Evolutionary conservation across 257 asterid species (phyloP).

Genomic region (Salvia hispanica): DNA sequence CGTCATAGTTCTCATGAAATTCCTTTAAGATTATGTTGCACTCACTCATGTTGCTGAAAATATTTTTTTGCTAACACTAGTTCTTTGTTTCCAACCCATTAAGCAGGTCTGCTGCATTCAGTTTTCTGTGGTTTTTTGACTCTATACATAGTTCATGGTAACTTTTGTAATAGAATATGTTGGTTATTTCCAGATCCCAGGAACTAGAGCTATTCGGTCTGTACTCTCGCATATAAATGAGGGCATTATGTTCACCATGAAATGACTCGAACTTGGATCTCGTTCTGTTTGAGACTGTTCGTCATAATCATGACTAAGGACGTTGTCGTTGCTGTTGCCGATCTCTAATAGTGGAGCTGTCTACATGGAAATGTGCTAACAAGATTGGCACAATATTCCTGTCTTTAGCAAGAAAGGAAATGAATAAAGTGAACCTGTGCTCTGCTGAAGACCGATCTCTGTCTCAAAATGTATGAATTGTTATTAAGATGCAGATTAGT

Average conservation of each 20-base stretch:
- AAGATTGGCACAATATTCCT: neutral
- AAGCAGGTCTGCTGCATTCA: too few species aligned
- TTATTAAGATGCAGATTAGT: constrained; percentile 9
- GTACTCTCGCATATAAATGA: constrained; percentile 30
- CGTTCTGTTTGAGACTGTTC: constrained; percentile 27
- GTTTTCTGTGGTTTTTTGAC: constrained; percentile 3
- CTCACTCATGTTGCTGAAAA: neutral
- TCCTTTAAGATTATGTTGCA: neutral
- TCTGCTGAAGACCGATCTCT: neutral
- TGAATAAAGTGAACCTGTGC: constrained; percentile 15
- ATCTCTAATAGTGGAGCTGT: constrained; percentile 11
- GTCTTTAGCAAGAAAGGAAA: neutral
- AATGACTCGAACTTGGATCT: constrained; percentile 36
- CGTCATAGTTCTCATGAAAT: neutral
- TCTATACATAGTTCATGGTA: neutral
- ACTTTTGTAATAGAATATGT: neutral
- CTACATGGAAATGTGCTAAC: neutral
- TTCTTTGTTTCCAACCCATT: neutral
- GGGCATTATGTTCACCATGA: constrained; percentile 34
- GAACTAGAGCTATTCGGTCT: constrained; percentile 20
- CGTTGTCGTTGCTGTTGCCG: constrained; percentile 29
- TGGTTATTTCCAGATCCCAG: constrained; percentile 25
- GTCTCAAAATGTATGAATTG: constrained; percentile 3
- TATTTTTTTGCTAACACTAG: neutral
- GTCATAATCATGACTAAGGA: constrained; percentile 30